Percentiles rank a stretch among this genome's conserved stretches.
These are phyloP conservation scores for Thraustochytrium striatum DNA, from an alignment of 352 stramenopile species.

Conservation along the genomic window DNA sequence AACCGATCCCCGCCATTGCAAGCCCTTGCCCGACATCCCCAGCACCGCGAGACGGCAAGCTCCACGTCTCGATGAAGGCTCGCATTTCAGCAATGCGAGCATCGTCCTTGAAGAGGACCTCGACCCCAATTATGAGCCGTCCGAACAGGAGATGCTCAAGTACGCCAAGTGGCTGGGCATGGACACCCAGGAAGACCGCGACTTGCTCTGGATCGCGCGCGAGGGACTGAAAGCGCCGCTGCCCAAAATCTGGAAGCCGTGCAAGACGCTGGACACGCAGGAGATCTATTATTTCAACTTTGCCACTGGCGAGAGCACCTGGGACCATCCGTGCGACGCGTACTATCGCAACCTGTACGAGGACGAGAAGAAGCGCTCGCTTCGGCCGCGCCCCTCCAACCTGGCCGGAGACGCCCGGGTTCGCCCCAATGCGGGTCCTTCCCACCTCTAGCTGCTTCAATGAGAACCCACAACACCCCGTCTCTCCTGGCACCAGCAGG, in stretches of 20 bases:
- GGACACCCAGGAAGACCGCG: slow-evolving; percentile 78
- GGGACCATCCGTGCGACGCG: slow-evolving; percentile 89
- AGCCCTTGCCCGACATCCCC: no score
- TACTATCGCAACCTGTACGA: slow-evolving; percentile 87
- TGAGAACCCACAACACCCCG: no score
- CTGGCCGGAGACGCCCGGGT: no score
- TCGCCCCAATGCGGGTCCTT: no score
- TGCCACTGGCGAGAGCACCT: slow-evolving; percentile 78
- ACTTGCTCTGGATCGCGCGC: slow-evolving; percentile 88
- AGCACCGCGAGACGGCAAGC: background rate
- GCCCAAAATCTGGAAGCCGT: slow-evolving; percentile 89
- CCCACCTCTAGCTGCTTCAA: no score
- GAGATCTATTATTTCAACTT: slow-evolving; percentile 97
- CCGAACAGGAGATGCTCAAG: slow-evolving; percentile 80
- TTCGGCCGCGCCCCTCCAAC: no score
- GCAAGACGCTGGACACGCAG: slow-evolving; percentile 87
- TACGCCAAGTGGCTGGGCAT: slow-evolving; percentile 93
- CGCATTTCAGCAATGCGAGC: slow-evolving; percentile 11
- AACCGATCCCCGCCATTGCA: background rate
- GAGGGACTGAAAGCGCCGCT: slow-evolving; percentile 86
- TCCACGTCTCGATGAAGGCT: background rate
- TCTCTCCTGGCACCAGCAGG: no score
- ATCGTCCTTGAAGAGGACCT: slow-evolving; percentile 88
- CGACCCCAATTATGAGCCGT: slow-evolving; percentile 87
- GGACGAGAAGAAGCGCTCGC: slow-evolving; percentile 86